Base-by-base conservation (phyloP, 805 yeast species). In the Hanseniaspora mollemarum region DNA sequence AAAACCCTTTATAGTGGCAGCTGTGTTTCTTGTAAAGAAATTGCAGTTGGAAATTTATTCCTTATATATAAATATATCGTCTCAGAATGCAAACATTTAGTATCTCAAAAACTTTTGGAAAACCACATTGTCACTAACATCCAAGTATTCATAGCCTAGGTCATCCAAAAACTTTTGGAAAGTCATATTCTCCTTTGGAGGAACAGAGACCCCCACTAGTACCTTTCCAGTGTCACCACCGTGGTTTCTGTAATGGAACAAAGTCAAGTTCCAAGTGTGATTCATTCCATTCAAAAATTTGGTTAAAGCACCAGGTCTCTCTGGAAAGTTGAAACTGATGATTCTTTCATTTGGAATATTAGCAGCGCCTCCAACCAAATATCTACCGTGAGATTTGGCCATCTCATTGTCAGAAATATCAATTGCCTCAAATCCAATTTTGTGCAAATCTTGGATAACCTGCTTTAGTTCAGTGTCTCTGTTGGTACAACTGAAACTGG, bases 311-410 rank as follows among this genome's bases (percentile, higher is more conserved):
- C 96, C 95, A 1, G 98, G 97, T 61, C 92, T 80, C 62, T 92
- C 99, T 13, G 99, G 99, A 72, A 92, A 94, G 66, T 87, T 96
- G 60, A 92, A 92, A 44, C 83, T 75, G 58, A 80, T 77, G 32
- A 92, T 67, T 59, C 81, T 79, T 67, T 92, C 99, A 56, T 85
- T 74, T 26, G 77, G 73, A 18, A 84, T 78, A 21, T 72, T 67
- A 0, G 88, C 77, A 54, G 83, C 80, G 53, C 98, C 98, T 53
- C 99, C 99, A 22, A 92, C 95, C 56, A 92, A 71, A 64, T 92
- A 94, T 64, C 99, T 77, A 35, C 96, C 96, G 62, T 92, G 99
- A 33, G 87, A 77, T 67, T 92, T 92, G 39, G 98, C 98, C 71
- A 92, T 75, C 63, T 88, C 96, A 63, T 94, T 88, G 53, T 84